Evolutionary conservation across 2,329 filamentous ascomycete genomes (phyloP), one percentile per base, ranked within the genome.

Genomic region (Fusarium sp.): DNA sequence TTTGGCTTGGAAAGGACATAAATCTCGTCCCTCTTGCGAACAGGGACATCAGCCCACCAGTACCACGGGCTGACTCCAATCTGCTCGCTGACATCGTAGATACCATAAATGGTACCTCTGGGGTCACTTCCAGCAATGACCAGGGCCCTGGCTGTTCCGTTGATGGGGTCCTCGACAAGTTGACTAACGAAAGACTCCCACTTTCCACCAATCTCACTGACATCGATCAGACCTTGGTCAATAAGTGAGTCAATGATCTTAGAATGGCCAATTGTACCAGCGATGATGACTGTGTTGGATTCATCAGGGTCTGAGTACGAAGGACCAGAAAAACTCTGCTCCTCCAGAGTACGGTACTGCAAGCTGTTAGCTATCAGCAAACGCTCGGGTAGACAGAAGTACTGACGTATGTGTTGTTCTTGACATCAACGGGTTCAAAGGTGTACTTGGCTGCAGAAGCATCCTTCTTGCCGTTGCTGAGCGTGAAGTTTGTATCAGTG

Each of bases 141-240:
- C 18, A 89, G 76, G 1, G 86, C 86, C 48, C 81, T 76, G 2
- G 79, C 73, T 10, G 75, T 73, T 14, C 76, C 76, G 2, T 83
- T 78, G 21, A 84, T 73, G 3, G 86, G 86, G 27, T 83, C 78
- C 7, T 83, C 71, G 1, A 89, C 81, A 2, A 93, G 74, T 43
- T 85, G 80, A 42, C 86, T 90, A 23, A 85, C 81, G 74, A 91
- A 93, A 0, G 90, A 85, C 75, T 94, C 91, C 91, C 91, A 93
- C 68, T 89, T 83, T 2, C 88, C 90, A 55, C 86, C 75, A 28
- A 91, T 85, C 0, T 80, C 79, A 5, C 83, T 84, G 1, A 88
- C 84, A 61, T 92, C 61, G 2, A 66, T 51, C 0, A 21, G 14
- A 0, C 55, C 55, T 1, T 61, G 21, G 0, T 66, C n/a, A 1